Base-by-base conservation (phyloP, 345 rosid genomes). In the Erucastrum elatum region DNA sequence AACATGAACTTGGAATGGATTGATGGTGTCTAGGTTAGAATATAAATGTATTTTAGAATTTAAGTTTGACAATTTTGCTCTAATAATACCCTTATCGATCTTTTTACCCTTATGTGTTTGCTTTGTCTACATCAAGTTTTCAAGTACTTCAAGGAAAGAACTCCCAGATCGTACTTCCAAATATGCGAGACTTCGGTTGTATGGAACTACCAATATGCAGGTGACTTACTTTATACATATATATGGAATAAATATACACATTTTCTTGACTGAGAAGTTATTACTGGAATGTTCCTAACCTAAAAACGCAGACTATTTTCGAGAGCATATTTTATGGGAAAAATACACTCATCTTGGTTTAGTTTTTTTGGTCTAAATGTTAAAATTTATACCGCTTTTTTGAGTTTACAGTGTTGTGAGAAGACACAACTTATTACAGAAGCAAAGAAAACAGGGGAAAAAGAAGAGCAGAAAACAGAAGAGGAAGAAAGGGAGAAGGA, bases 181-280 rank as follows among this genome's bases (percentile, higher is more conserved):
- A 76, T 34, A 73, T 93, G 94, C 55, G 94, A 88, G 75, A 87
- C 98, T 79, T 96, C 97, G 5, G 84, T 96, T 68, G 96, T 96
- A 44, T 96, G 99, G 99, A 93, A 93, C 72, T 91, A 93, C 83
- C 89, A 91, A 81, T 86, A 87, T 82, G 94, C 99, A 86, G 99
- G 99, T 95, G 84, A 30, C 51, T 11, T 51, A 63, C 30, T 62
- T 66, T 46, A 17, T 51, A 53, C 6, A 37, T 26, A 66, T 49
- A 49, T 49, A 64, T 7, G 44, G 44, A 37, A 37, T 37, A 37
- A 8, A 37, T 8, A 37, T 37, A 37, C 70, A 37, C 58, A 29
- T 59, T 16, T 27, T 21, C 21, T 6, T 37, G 53, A 29, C 56
- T 17, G 3, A 63, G 41, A 44, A 49, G 62, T 37, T 37, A 37